Conservation (phyloP, 441 rosid species). For the Jatropha podagrica region DNA sequence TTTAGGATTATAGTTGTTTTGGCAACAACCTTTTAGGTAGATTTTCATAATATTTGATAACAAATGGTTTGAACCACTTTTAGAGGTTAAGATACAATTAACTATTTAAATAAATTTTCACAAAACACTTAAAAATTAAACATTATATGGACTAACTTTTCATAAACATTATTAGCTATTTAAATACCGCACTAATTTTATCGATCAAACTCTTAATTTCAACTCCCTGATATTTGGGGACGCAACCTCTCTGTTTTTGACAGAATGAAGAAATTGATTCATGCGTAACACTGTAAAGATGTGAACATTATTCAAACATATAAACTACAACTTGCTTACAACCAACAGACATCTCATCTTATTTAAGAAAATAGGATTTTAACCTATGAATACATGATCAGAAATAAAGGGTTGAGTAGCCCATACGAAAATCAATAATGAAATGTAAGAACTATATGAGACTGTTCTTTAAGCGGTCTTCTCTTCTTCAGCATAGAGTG, state of each 20-base stretch:
- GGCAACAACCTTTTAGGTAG: too few species aligned
- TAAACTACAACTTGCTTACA: not conserved
- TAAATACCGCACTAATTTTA: too few species aligned
- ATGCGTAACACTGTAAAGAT: not conserved
- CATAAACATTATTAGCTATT: too few species aligned
- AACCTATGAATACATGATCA: not conserved
- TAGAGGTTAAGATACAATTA: too few species aligned
- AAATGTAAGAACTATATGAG: not conserved
- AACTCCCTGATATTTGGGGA: too few species aligned
- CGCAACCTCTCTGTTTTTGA: not conserved
- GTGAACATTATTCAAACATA: not conserved
- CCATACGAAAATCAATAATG: constrained; percentile 7
- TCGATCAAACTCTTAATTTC: too few species aligned
- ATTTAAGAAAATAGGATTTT: not conserved
- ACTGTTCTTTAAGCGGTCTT: constrained; percentile 32
- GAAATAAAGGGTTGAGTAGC: constrained; percentile 3
- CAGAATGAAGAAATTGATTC: not conserved
- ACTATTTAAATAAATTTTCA: too few species aligned
- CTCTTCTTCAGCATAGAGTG: constrained; percentile 66
- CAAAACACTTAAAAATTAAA: too few species aligned
- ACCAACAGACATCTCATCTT: not conserved
- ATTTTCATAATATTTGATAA: too few species aligned
- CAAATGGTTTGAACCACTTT: too few species aligned
- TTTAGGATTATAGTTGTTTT: too few species aligned
- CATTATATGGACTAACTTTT: too few species aligned